Conservation (phyloP, 257 asterid species). For the Leptodermis oblonga region DNA sequence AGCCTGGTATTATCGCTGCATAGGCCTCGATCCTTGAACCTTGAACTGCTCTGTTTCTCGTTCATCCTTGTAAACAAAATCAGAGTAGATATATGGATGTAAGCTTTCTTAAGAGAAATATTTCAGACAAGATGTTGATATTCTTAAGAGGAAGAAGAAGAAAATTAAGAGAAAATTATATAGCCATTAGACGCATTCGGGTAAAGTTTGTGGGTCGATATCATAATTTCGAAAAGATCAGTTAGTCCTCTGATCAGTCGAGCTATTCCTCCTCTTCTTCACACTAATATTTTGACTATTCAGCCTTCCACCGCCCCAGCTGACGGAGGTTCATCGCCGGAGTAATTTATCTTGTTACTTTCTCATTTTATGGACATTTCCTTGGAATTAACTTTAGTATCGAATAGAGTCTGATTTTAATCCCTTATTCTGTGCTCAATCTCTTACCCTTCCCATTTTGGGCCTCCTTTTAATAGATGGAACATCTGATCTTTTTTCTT, state of each 20-base stretch:
- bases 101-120: slow-evolving; percentile 8
- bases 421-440: background rate
- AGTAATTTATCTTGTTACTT: background rate
- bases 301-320: background rate
- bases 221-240: background rate
- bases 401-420: too few relatives aligned
- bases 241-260: background rate
- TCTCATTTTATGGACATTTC: background rate
- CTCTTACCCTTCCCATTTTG: too few relatives aligned
- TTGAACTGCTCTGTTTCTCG: background rate
- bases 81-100: slow-evolving; percentile 17
- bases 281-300: background rate
- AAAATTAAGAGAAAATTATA: background rate
- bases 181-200: background rate
- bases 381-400: too few relatives aligned
- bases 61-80: background rate
- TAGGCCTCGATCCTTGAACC: slow-evolving; percentile 31
- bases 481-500: too few relatives aligned
- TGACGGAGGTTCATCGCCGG: background rate
- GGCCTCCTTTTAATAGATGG: too few relatives aligned
- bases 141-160: too few relatives aligned
- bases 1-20: slow-evolving; percentile 27
- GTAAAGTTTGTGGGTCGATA: background rate
- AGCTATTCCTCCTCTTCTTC: background rate
- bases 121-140: slow-evolving; percentile 7